A percentile compares a stretch with the other conserved stretches of the same genome.
These are phyloP conservation scores for Naganishia vaughanmartiniae DNA, from an alignment of 768 basidiomycete genomes.

Conservation along the genomic window DNA sequence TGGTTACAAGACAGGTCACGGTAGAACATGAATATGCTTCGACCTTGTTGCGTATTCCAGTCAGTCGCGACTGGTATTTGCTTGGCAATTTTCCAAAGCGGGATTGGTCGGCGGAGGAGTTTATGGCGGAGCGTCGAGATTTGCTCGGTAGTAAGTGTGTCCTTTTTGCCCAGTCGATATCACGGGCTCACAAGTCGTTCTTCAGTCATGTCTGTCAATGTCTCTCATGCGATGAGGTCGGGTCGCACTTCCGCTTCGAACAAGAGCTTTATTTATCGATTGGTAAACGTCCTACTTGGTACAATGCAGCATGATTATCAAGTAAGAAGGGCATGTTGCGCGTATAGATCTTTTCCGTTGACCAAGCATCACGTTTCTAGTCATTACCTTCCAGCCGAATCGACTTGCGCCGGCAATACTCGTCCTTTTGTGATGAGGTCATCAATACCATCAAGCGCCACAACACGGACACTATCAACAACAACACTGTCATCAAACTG, in stretches of 20 bases:
- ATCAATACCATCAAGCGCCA: slow-evolving; percentile 6
- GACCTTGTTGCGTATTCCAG: slow-evolving; percentile 60
- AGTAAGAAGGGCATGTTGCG: slow-evolving; percentile 49
- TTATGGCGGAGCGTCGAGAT: slow-evolving; percentile 36
- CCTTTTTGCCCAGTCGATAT: neutral
- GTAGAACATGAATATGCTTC: slow-evolving; percentile 64
- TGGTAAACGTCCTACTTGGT: slow-evolving; percentile 57
- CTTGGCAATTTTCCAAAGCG: slow-evolving; percentile 31
- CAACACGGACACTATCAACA: slow-evolving; percentile 19
- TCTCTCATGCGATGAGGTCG: slow-evolving; percentile 52
- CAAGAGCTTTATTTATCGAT: slow-evolving; percentile 44
- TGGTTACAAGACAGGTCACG: slow-evolving; percentile 57
- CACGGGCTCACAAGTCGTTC: neutral
- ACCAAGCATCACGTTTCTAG: neutral
- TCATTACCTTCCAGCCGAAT: slow-evolving; percentile 8
- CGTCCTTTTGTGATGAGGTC: slow-evolving; percentile 24
- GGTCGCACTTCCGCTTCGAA: slow-evolving; percentile 33
- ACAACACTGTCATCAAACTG: slow-evolving; percentile 25
- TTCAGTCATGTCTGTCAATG: slow-evolving; percentile 58
- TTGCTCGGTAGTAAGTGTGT: neutral
- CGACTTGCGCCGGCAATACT: slow-evolving; percentile 24
- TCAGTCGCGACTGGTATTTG: slow-evolving; percentile 58
- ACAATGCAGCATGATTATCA: slow-evolving; percentile 58
- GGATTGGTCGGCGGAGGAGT: slow-evolving; percentile 53
- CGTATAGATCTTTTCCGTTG: neutral